These are phyloP conservation scores for Lunularia cruciata DNA, from an alignment of 225 moss, liverwort and hornwort genomes.

Conservation along the genomic window DNA sequence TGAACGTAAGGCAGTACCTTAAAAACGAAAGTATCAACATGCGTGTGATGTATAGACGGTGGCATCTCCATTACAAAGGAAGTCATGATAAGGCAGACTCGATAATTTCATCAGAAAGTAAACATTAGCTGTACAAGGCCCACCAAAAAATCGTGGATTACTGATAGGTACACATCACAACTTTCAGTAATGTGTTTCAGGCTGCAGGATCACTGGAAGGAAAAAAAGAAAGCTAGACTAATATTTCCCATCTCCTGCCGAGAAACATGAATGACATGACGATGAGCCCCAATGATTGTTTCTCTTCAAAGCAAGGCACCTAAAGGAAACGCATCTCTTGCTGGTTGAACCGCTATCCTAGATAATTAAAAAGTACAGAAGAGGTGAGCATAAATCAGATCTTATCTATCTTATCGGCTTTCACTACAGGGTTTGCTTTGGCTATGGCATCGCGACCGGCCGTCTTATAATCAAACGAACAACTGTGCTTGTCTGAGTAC, in stretches of 20 bases:
- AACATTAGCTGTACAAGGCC: slow-evolving; percentile 42
- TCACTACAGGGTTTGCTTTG: slow-evolving; percentile 88
- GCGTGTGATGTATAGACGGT: neutral
- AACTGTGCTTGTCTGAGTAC: slow-evolving; percentile 87
- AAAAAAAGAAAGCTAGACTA: slow-evolving; percentile 15
- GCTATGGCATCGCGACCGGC: slow-evolving; percentile 87
- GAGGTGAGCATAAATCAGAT: slow-evolving; percentile 46
- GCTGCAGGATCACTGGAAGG: slow-evolving; percentile 36
- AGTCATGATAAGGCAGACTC: neutral
- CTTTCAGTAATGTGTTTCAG: slow-evolving; percentile 39
- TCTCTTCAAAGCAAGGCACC: slow-evolving; percentile 29
- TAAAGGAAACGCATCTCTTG: slow-evolving; percentile 33
- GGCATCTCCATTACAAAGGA: neutral
- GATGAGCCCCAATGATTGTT: slow-evolving; percentile 31
- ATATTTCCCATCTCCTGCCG: slow-evolving; percentile 38
- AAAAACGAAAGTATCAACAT: slow-evolving; percentile 8
- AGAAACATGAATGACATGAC: slow-evolving; percentile 35
- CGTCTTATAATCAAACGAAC: slow-evolving; percentile 81
- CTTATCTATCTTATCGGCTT: slow-evolving; percentile 85
- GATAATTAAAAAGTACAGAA: slow-evolving; percentile 16
- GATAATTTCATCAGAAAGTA: slow-evolving; percentile 9
- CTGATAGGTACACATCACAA: slow-evolving; percentile 41
- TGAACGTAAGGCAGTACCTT: neutral
- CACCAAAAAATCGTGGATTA: slow-evolving; percentile 45
- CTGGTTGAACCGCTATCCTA: slow-evolving; percentile 28